A percentile compares a stretch with the other conserved stretches of the same genome.
Conservation (phyloP, 2,329 filamentous ascomycete species). For the Colletotrichum tropicicola region DNA sequence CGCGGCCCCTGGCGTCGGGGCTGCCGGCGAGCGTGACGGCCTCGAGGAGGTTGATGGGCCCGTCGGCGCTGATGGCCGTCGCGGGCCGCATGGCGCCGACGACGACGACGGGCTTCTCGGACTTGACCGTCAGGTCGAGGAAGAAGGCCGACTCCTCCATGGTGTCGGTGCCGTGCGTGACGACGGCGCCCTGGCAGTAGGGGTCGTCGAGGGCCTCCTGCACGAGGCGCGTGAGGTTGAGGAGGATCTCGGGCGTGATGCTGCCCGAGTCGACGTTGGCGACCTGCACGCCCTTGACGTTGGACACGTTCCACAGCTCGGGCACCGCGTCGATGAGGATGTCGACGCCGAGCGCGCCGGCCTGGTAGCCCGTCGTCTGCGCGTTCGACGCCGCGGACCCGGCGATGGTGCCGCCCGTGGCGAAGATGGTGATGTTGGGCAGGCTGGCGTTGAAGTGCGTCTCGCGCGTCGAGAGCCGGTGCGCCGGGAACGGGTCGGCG, state of each 20-base stretch:
- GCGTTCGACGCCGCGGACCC: slow-evolving; percentile 56
- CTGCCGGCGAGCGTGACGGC: slow-evolving; percentile 64
- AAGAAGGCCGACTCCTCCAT: slow-evolving; percentile 73
- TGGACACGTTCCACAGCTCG: slow-evolving; percentile 61
- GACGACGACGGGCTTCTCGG: slow-evolving; percentile 66
- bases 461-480: slow-evolving; percentile 14
- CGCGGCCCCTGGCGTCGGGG: slow-evolving; percentile 55
- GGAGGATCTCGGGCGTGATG: slow-evolving; percentile 57
- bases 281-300: slow-evolving; percentile 62
- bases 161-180: slow-evolving; percentile 74
- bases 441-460: slow-evolving; percentile 49
- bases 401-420: slow-evolving; percentile 68
- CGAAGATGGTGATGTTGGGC: slow-evolving; percentile 66
- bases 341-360: slow-evolving; percentile 56
- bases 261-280: slow-evolving; percentile 56
- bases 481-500: slow-evolving; percentile 5
- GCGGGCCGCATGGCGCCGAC: slow-evolving; percentile 72
- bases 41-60: slow-evolving; percentile 69
- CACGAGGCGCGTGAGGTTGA: slow-evolving; percentile 57
- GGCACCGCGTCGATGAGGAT: slow-evolving; percentile 64
- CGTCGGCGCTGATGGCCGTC: slow-evolving; percentile 70
- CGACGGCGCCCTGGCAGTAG: slow-evolving; percentile 58
- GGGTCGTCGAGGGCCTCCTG: slow-evolving; percentile 55
- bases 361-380: slow-evolving; percentile 53
- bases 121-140: slow-evolving; percentile 65